Evolutionary conservation across 164 flowering plant species (phyloP), one percentile per base, ranked within the genome.

Genomic region (Cinnamomum chago): DNA sequence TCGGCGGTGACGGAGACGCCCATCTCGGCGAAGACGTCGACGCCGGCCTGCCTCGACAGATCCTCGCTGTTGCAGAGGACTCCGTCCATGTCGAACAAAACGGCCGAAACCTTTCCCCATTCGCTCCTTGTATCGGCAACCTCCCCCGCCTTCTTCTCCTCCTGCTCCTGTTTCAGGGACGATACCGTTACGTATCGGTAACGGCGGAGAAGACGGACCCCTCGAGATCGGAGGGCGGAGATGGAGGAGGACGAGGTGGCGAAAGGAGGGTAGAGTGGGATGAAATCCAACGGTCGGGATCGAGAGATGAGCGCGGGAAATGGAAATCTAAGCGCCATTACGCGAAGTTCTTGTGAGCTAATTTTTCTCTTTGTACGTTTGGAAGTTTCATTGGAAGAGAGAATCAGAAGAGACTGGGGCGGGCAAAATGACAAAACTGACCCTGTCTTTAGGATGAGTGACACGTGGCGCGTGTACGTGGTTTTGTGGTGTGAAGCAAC

Each of bases 81-180:
- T 13, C 99, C 98, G 72, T 95, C 99, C 97, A 95, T 95, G 77
- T 95, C 99, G 67, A 95, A 95, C 40, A 95, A 72, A 73, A 95
- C 98, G 14, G 98, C 99, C 35, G 97, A 95, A n/a, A 95, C 98
- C 79, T 88, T 93, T 27, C 90, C 97, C 99, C 97, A 90, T 71
- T 81, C 81, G 2, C 69, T 71, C 28, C 40, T 83, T 2, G 78
- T 69, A 1, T 55, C 83, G 13, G 72, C 33, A 4, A 40, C 77
- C 47, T 1, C 47, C 47, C 9, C 47, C 40, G 70, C 76, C 60
- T 55, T 55, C 60, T 55, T 18, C 78, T 79, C 67, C 18, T 28
- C 73, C 70, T 85, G 87, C 68, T 88, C 90, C 25, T 84, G 75
- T 71, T 86, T 85, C 22, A 28, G 69, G 0, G 47, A 67, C 28